Evolutionary conservation across 2,329 filamentous ascomycete species (phyloP).

Genomic region (Exophiala sideris): DNA sequence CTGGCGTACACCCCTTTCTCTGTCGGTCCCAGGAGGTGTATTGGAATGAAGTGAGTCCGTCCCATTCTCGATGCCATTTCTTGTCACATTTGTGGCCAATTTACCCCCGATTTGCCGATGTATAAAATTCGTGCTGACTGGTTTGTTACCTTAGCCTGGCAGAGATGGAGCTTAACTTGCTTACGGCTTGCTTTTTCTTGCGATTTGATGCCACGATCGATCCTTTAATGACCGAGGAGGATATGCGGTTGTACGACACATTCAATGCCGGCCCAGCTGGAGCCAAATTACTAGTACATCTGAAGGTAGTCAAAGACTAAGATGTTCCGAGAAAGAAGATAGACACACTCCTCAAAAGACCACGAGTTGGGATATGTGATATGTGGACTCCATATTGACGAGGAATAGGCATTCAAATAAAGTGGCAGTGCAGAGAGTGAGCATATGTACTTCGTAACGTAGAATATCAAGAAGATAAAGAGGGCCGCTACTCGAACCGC

Average conservation of each 20-base stretch:
- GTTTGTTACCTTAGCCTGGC: constrained; percentile 2
- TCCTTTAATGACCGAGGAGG: constrained; percentile 4
- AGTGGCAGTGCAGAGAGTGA: too few relatives aligned
- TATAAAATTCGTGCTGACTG: background rate
- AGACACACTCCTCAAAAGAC: too few relatives aligned
- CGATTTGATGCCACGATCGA: constrained; percentile 12
- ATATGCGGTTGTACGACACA: constrained; percentile 14
- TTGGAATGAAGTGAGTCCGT: constrained; percentile 10
- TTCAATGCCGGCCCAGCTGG: constrained; percentile 13
- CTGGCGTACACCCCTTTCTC: constrained; percentile 7
- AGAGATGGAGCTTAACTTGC: constrained; percentile 8
- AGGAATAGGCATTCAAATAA: too few relatives aligned
- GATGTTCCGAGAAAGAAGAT: too few relatives aligned
- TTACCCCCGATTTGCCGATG: background rate
- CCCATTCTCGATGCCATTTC: background rate
- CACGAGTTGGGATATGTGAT: too few relatives aligned
- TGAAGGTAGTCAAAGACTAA: background rate
- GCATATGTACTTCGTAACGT: too few relatives aligned
- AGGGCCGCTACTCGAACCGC: too few relatives aligned
- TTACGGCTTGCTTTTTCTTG: constrained; percentile 4
- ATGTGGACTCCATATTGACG: too few relatives aligned
- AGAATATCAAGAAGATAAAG: too few relatives aligned
- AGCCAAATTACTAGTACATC: constrained; percentile 4
- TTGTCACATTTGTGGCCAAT: background rate
- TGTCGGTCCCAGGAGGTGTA: constrained; percentile 8